Evolutionary conservation across 2,329 filamentous ascomycete species (phyloP).

Genomic region (Claviceps digitariae): DNA sequence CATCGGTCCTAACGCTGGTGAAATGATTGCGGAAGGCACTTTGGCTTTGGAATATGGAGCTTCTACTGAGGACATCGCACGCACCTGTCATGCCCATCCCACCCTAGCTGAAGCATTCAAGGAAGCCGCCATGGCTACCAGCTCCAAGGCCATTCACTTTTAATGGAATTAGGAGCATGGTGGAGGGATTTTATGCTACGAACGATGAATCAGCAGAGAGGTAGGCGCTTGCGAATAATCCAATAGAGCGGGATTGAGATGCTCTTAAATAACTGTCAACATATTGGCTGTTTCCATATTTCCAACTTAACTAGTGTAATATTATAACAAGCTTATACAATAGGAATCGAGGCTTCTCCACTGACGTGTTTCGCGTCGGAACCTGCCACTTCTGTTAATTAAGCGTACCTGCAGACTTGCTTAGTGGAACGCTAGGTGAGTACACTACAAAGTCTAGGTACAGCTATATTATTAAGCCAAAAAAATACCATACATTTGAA

Average conservation of each 20-base stretch:
- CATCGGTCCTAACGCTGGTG: constrained; percentile 86
- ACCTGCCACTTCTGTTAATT: too few relatives aligned
- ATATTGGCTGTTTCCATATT: neutral
- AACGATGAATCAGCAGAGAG: neutral
- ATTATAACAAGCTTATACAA: too few relatives aligned
- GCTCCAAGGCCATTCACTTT: constrained; percentile 91
- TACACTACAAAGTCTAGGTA: too few relatives aligned
- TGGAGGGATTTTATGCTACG: neutral
- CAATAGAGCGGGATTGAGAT: neutral
- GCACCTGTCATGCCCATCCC: constrained; percentile 93
- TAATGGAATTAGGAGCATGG: constrained; percentile 27
- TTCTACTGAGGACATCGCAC: constrained; percentile 83
- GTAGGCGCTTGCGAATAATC: neutral
- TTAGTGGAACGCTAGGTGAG: too few relatives aligned
- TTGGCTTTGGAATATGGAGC: constrained; percentile 94
- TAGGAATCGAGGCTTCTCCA: too few relatives aligned
- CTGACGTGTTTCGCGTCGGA: too few relatives aligned
- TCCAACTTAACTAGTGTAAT: neutral
- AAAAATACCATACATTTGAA: too few relatives aligned
- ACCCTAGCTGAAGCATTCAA: constrained; percentile 97
- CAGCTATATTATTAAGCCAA: too few relatives aligned
- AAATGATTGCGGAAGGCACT: constrained; percentile 98
- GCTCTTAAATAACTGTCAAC: neutral
- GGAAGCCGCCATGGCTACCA: constrained; percentile 97
- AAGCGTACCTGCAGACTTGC: too few relatives aligned